Evolutionary conservation across 345 rosid genomes (phyloP).

Genomic region (Populus pruinosa): DNA sequence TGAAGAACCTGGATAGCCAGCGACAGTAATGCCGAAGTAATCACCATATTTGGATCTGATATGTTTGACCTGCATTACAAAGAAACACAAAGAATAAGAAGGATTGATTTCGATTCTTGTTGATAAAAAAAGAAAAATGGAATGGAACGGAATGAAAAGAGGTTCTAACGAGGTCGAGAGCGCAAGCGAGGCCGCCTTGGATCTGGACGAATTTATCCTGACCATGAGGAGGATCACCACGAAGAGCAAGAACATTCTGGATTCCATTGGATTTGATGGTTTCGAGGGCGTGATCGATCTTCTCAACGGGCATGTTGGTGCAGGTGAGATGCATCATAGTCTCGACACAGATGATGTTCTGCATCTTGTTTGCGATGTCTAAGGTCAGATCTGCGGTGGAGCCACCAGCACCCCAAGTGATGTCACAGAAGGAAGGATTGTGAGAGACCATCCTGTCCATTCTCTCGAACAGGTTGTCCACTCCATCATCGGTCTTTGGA

Average conservation of each 20-base stretch:
- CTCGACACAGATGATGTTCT: slow-evolving; percentile 94
- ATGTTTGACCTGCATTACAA: slow-evolving; percentile 60
- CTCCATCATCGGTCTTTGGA: slow-evolving; percentile 95
- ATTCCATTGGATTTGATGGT: slow-evolving; percentile 85
- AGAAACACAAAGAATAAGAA: neutral
- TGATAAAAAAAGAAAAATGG: neutral
- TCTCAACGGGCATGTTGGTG: slow-evolving; percentile 93
- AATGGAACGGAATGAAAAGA: neutral
- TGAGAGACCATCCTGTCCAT: slow-evolving; percentile 95
- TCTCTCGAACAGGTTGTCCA: slow-evolving; percentile 89
- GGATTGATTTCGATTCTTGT: neutral
- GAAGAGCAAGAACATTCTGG: slow-evolving; percentile 95
- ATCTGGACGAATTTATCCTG: slow-evolving; percentile 95
- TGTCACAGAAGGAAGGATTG: slow-evolving; percentile 90
- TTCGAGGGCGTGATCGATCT: slow-evolving; percentile 84
- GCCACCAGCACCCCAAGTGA: slow-evolving; percentile 99
- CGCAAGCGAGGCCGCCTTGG: slow-evolving; percentile 92
- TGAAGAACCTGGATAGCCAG: slow-evolving; percentile 88
- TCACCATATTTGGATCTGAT: slow-evolving; percentile 68
- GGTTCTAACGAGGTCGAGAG: slow-evolving; percentile 68
- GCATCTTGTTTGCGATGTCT: slow-evolving; percentile 93
- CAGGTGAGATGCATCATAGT: slow-evolving; percentile 99
- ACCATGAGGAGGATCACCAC: slow-evolving; percentile 99
- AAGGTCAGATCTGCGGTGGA: slow-evolving; percentile 94
- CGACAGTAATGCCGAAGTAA: slow-evolving; percentile 95